Evolutionary conservation across 2,329 filamentous ascomycete species (phyloP), one percentile per base, ranked within the genome.

Genomic region (Helotiales sp.): DNA sequence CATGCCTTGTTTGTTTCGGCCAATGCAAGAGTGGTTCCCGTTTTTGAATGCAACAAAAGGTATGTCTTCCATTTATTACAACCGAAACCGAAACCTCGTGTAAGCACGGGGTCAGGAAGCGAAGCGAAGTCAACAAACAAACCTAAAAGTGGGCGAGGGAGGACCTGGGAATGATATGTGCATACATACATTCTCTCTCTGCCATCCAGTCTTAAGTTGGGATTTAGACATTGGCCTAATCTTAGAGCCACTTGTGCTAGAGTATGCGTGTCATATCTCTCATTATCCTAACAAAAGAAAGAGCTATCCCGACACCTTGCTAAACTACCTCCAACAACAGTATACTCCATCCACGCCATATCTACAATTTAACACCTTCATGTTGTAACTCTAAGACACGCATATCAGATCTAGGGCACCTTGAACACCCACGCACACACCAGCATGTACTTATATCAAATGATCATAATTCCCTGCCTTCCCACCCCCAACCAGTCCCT

Each of bases 401-500:
- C 40, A 3, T 45, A 17, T n/a, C n/a, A 20, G 3, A n/a, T 45
- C 6, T 43, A 5, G n/a, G n/a, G n/a, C n/a, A n/a, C n/a, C n/a
- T n/a, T n/a, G n/a, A n/a, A n/a, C n/a, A n/a, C n/a, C n/a, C n/a
- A n/a, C n/a, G n/a, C n/a, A n/a, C 4, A n/a, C 20, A 13, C 54
- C 30, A 37, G 22, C 54, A 37, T n/a, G 6, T 24, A 20, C 7
- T 28, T 37, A 61, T 10, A 52, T 61, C 59, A 61, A 15, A 61
- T 61, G 59, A 26, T 61, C 57, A 34, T 49, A 61, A 28, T 54
- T 61, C 58, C 40, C 50, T 3, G 13, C 34, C 11, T 43, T 47
- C 2, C 65, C 37, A 28, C 57, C 67, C 30, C 55, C 57, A n/a
- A 28, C 24, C 13, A 52, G 43, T 15, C 60, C 32, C 62, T 66